These are phyloP conservation scores for Sanghuangporus weigelae DNA, from an alignment of 1,284 basidiomycete genomes.

Conservation along the genomic window DNA sequence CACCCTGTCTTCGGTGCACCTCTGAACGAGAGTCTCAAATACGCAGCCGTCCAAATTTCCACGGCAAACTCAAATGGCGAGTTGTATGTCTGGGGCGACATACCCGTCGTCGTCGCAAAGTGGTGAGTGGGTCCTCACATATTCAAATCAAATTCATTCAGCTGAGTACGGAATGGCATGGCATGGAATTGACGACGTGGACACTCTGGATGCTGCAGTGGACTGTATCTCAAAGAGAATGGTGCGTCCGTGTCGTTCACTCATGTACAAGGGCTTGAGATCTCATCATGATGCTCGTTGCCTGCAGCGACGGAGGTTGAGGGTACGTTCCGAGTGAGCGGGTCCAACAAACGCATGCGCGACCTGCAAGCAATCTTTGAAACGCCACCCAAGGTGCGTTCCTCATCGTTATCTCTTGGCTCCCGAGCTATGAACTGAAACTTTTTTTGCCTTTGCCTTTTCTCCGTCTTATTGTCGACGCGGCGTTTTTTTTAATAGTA, in stretches of 20 bases:
- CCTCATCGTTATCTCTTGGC: not conserved
- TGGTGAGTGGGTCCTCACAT: slow-evolving; percentile 56
- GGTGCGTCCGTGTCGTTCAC: slow-evolving; percentile 39
- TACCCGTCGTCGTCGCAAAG: slow-evolving; percentile 96
- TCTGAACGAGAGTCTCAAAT: slow-evolving; percentile 77
- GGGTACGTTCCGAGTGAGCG: slow-evolving; percentile 92
- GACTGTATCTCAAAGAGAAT: slow-evolving; percentile 87
- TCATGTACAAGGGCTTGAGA: not conserved
- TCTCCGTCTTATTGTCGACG: not conserved
- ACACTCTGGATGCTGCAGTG: slow-evolving; percentile 40
- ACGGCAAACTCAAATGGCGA: slow-evolving; percentile 82
- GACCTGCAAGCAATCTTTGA: slow-evolving; percentile 92
- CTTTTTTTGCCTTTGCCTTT: not conserved
- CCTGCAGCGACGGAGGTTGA: slow-evolving; percentile 84
- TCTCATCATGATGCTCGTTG: slow-evolving; percentile 2
- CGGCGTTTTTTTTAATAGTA: slow-evolving; percentile 52
- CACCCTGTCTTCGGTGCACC: slow-evolving; percentile 82
- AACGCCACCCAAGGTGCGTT: slow-evolving; percentile 74
- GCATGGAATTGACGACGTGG: not conserved
- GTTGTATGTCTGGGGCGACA: slow-evolving; percentile 88
- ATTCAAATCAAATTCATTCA: slow-evolving; percentile 4
- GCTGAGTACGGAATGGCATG: slow-evolving; percentile 15
- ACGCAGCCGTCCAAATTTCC: slow-evolving; percentile 91
- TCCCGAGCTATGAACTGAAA: not conserved
- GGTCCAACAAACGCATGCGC: slow-evolving; percentile 92